Base-by-base conservation (phyloP, 2,329 filamentous ascomycete genomes). In the Aspergillus pseudotamarii region DNA sequence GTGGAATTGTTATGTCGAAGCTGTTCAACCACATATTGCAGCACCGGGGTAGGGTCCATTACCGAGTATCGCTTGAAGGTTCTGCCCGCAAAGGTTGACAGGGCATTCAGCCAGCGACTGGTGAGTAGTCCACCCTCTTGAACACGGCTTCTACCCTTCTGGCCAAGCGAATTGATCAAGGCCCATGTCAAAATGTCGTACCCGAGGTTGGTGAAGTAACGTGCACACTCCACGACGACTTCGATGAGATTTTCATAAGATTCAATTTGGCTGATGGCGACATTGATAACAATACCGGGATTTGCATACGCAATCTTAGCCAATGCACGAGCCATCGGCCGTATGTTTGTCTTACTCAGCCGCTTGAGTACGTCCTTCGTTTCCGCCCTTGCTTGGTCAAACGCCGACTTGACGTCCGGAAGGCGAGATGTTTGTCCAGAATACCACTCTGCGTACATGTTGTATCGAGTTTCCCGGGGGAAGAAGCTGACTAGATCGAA, bases 111-210 rank as follows among this genome's bases (percentile, higher is more conserved):
- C 96, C 96, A 99, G 72, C 90, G 88, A 77, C 93, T 97, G 30
- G 94, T 95, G 28, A 96, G 85, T 78, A 91, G 84, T 58, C 88
- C 88, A 68, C 89, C 87, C 30, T 84, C 84, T 72, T 90, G 87
- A 36, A 87, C 83, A 57, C 86, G 82, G 53, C 83, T 83, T 67
- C 87, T 82, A 43, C 84, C 85, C 48, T 84, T 82, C 51, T 84
- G 85, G 34, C 85, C 84, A 64, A 91, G 82, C 11, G 86, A 84
- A 72, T 89, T 96, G 78, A 99, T 88, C 51, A 99, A 83, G 23
- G 93, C 92, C 93, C 94, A 99, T 4, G 93, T 91, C 51, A 99
- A 83, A 36, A 97, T 92, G 76, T 99, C 95, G 75, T 97, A 97
- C 0, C 92, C 94, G 43, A 99, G 82, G 60, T 92, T 89, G 1